Evolutionary conservation across 1,284 basidiomycete species (phyloP).

Genomic region (Phylloporus sp.): DNA sequence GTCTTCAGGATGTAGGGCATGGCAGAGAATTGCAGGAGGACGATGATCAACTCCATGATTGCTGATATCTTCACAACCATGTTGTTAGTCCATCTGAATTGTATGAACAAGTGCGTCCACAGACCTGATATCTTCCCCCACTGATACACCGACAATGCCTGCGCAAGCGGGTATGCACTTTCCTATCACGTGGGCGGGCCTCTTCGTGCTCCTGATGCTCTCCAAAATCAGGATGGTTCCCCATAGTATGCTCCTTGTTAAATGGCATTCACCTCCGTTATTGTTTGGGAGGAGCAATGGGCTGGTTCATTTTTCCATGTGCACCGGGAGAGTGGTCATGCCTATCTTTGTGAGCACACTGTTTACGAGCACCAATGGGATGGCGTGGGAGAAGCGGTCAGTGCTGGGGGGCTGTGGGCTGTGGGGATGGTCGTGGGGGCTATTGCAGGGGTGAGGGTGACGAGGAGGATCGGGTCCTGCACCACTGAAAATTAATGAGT

Average conservation of each 20-base stretch:
- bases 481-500: too few relatives aligned
- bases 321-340: conserved; percentile 20
- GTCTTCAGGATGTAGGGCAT: conserved; percentile 23
- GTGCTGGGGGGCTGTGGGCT: conserved; percentile 23
- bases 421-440: conserved; percentile 19
- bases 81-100: neutral
- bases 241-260: conserved; percentile 25
- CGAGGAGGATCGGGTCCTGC: neutral
- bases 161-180: conserved; percentile 62
- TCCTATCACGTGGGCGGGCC: conserved; percentile 46
- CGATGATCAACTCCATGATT: conserved; percentile 16
- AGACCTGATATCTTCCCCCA: conserved; percentile 63
- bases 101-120: neutral
- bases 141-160: conserved; percentile 63
- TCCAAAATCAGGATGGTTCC: conserved; percentile 26
- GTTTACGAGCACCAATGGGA: conserved; percentile 26
- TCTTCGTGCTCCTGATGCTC: conserved; percentile 19
- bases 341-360: conserved; percentile 24
- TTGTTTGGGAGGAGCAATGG: neutral
- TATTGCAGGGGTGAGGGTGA: conserved; percentile 23
- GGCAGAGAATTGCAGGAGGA: conserved; percentile 19
- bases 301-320: neutral
- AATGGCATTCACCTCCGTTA: conserved; percentile 23
- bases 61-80: conserved; percentile 40
- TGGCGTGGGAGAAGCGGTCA: conserved; percentile 18